Conservation (phyloP, 371 early-diverging fungal species). For the Saksenaea oblongispora region DNA sequence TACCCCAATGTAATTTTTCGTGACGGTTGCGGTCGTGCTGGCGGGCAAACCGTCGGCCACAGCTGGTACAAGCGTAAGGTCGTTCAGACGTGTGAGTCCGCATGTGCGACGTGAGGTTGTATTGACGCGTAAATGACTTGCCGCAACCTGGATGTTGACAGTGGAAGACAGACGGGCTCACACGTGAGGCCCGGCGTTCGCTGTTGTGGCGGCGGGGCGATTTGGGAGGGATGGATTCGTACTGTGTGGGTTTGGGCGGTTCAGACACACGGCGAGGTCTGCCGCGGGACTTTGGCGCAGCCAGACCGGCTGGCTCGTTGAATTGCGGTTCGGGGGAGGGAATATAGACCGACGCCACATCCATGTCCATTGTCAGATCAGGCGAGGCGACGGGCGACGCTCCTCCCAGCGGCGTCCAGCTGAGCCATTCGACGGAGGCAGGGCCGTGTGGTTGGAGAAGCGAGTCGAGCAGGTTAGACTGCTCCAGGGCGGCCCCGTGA, state of each 20-base stretch:
- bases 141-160: slow-evolving; percentile 56
- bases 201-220: slow-evolving; percentile 20
- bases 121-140: slow-evolving; percentile 68
- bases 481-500: slow-evolving; percentile 12
- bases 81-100: slow-evolving; percentile 64
- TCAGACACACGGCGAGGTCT: slow-evolving; percentile 28
- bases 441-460: neutral
- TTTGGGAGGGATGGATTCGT: neutral
- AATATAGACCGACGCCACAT: slow-evolving; percentile 13
- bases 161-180: slow-evolving; percentile 1
- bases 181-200: slow-evolving; percentile 9
- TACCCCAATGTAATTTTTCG: slow-evolving; percentile 49
- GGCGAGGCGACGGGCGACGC: slow-evolving; percentile 7
- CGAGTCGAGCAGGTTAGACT: slow-evolving; percentile 6
- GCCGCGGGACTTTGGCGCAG: neutral
- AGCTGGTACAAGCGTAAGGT: slow-evolving; percentile 43
- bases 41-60: slow-evolving; percentile 46
- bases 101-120: slow-evolving; percentile 73
- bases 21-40: slow-evolving; percentile 59
- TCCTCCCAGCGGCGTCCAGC: slow-evolving; percentile 14
- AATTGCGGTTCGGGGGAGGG: neutral
- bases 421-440: slow-evolving; percentile 11
- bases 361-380: slow-evolving; percentile 14
- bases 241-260: slow-evolving; percentile 17
- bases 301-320: slow-evolving; percentile 6